Evolutionary conservation across 2,329 filamentous ascomycete genomes (phyloP).

Genomic region (Ophiocordyceps robertsii): DNA sequence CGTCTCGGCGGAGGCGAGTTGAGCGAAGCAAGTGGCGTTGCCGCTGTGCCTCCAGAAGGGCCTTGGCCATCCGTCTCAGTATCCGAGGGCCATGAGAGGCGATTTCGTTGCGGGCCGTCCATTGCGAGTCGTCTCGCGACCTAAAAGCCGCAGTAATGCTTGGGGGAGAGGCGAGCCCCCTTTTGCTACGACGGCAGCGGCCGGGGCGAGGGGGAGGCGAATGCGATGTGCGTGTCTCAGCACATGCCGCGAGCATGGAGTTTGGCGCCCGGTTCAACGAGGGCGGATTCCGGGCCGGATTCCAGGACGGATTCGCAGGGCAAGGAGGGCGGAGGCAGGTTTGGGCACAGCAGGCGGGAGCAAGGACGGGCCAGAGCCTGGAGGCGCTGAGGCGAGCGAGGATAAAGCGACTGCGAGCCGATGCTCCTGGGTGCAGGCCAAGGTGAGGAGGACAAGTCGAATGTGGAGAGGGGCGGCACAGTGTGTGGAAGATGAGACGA

Average conservation of each 20-base stretch:
- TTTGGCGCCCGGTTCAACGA: not conserved
- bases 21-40: not conserved
- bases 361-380: too few relatives aligned
- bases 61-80: not conserved
- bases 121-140: conserved; percentile 1
- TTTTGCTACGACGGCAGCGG: not conserved
- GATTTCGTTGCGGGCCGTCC: not conserved
- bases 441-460: too few relatives aligned
- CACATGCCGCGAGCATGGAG: not conserved
- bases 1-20: not conserved
- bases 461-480: too few relatives aligned
- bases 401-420: too few relatives aligned
- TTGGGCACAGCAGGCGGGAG: too few relatives aligned
- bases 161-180: not conserved
- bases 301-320: not conserved
- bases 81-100: not conserved
- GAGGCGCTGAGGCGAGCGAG: too few relatives aligned
- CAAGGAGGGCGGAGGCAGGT: too few relatives aligned
- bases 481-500: too few relatives aligned
- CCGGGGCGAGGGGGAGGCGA: not conserved
- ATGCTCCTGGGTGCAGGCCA: too few relatives aligned
- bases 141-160: conserved; percentile 1
- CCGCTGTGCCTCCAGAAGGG: not conserved
- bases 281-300: too few relatives aligned
- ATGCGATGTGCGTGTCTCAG: not conserved